Conservation (phyloP, 2,329 filamentous ascomycete species). For the Phoma sp. region DNA sequence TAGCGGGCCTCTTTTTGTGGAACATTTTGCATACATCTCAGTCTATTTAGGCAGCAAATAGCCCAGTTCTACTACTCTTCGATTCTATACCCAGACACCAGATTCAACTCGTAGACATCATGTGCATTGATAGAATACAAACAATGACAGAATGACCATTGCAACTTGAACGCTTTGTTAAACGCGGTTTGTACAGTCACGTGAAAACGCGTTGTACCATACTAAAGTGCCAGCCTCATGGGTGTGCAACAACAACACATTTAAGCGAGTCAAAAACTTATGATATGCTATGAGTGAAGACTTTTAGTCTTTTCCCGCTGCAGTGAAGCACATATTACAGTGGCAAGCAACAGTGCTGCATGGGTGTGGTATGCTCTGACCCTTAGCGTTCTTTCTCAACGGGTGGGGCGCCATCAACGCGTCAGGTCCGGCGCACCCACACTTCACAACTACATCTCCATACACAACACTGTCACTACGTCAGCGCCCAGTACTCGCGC, state of each 20-base stretch:
- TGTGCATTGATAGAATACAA: slow-evolving; percentile 7
- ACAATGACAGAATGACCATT: background rate
- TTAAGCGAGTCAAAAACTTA: too few relatives aligned
- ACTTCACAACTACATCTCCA: background rate
- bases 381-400: slow-evolving; percentile 19
- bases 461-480: background rate
- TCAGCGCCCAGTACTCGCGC: background rate
- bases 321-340: background rate
- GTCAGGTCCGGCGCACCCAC: slow-evolving; percentile 19
- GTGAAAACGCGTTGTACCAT: too few relatives aligned
- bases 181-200: too few relatives aligned
- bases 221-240: too few relatives aligned
- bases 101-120: background rate
- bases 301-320: background rate
- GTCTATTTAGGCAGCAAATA: slow-evolving; percentile 11
- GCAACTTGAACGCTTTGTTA: too few relatives aligned
- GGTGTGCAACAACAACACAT: too few relatives aligned
- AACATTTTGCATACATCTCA: slow-evolving; percentile 18
- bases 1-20: slow-evolving; percentile 25
- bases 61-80: slow-evolving; percentile 21
- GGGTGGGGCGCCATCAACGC: slow-evolving; percentile 31
- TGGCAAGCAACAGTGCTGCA: background rate
- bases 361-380: background rate
- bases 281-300: too few relatives aligned
- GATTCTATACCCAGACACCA: slow-evolving; percentile 10